Conservation (phyloP, 2,329 filamentous ascomycete genomes). For the Claviceps paspali region DNA sequence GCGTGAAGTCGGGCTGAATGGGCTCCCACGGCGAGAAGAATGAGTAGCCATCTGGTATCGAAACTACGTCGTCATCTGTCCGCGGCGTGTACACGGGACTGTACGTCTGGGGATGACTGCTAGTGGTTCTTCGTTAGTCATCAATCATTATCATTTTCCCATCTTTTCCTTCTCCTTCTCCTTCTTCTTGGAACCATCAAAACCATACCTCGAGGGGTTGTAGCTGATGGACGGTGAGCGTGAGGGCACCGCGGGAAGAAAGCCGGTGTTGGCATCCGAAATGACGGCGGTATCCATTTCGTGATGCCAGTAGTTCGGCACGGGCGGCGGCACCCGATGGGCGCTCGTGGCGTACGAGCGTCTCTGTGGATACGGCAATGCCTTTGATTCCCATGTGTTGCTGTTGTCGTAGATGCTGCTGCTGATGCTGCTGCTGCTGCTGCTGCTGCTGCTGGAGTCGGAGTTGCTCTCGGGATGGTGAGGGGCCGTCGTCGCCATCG, state of each 20-base stretch:
- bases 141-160: no score
- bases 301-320: constrained; percentile 4
- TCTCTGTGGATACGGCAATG: neutral
- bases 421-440: no score
- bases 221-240: neutral
- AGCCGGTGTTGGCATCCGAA: no score
- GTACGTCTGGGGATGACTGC: neutral
- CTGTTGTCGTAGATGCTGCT: neutral
- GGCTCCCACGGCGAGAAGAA: neutral
- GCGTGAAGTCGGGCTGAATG: no score
- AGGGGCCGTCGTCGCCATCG: no score
- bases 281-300: neutral
- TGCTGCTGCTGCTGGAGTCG: neutral
- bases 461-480: neutral
- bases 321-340: neutral
- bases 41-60: neutral
- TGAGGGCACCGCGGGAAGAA: no score
- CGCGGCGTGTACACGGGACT: neutral
- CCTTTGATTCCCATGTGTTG: neutral
- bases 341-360: neutral
- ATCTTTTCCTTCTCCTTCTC: no score
- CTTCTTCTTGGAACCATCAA: no score
- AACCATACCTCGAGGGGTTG: neutral
- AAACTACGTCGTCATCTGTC: constrained; percentile 1
- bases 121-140: no score